Base-by-base conservation (phyloP, 768 basidiomycete species). In the Auricularia auricula-judae region DNA sequence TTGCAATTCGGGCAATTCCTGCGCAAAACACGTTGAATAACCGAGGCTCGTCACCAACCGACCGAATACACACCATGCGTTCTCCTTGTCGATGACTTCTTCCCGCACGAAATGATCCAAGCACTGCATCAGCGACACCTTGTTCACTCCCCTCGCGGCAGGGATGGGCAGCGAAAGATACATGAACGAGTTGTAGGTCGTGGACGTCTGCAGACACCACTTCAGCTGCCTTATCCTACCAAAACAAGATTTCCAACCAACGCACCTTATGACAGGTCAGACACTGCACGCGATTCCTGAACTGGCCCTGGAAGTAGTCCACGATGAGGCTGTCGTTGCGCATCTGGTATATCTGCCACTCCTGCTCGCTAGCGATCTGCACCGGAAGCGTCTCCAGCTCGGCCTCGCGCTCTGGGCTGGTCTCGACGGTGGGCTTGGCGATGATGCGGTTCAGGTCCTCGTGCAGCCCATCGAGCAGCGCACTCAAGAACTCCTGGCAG, bases 1-100 rank as follows among this genome's bases (percentile, higher is more conserved):
- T 95, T 98, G 82, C 96, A 99, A 66, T 86, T 82, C 1, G 97
- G 94, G 72, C 96, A 99, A 74, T 94, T 88, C 94, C 93, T 96
- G 66, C 5, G 43, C 23, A 34, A 47, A 65, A 65, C 39, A 64
- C 7, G 43, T 62, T 58, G 43, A 21, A 12, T n/a, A 63, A 36
- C 11, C 36, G n/a, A 53, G 3, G 66, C 4, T 66, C 42, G 33
- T 47, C 44, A 21, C 35, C 14, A 1, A 16, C 3, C 29, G 36
- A 39, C 18, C 21, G 53, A 21, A 36, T 23, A 72, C 84, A 64
- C 70, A 96, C 96, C 96, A 99, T 63, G 94, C 93, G 70, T 99
- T 91, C 36, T 90, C 88, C 72, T 89, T 89, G 69, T 97, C 93
- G 69, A 99, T 81, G 3, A 93, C 82, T 74, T 99, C 96, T 51